Percentiles rank a stretch among this genome's conserved stretches.
Conservation (phyloP, 352 stramenopile species). For the Globisporangium cylindrosporum region DNA sequence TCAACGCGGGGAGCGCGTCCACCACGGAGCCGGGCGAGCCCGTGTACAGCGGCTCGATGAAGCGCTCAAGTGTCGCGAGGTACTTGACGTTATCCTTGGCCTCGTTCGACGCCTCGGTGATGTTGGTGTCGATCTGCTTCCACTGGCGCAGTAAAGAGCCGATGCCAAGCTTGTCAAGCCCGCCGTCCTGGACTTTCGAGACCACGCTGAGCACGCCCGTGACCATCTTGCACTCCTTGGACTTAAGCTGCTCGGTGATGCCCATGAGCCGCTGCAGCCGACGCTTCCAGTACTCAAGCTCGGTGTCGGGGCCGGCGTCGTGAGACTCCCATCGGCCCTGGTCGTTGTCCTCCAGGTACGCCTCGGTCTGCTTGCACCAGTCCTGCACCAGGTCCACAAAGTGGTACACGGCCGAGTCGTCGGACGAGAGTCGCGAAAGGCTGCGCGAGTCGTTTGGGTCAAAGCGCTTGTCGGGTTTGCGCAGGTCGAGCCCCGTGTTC, state of each 20-base stretch:
- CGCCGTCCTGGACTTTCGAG: constrained; percentile 72
- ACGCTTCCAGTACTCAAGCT: constrained; percentile 88
- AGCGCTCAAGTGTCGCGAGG: constrained; percentile 76
- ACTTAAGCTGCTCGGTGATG: constrained; percentile 89
- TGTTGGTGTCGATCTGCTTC: constrained; percentile 89
- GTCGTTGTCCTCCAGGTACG: constrained; percentile 85
- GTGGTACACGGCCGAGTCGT: constrained; percentile 71
- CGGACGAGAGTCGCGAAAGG: constrained; percentile 62
- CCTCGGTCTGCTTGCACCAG: constrained; percentile 87
- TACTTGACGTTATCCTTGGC: constrained; percentile 89
- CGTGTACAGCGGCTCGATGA: constrained; percentile 83
- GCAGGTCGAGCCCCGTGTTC: constrained; percentile 83
- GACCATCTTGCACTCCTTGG: constrained; percentile 87
- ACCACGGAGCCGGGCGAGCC: constrained; percentile 57
- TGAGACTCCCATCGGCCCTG: constrained; percentile 77
- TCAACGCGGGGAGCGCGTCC: constrained; percentile 77
- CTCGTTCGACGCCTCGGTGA: constrained; percentile 81
- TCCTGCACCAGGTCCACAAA: constrained; percentile 88
- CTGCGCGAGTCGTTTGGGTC: constrained; percentile 65
- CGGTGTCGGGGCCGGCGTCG: constrained; percentile 74
- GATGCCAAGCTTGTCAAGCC: constrained; percentile 64
- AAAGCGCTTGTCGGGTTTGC: constrained; percentile 83
- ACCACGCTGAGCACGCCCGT: constrained; percentile 79
- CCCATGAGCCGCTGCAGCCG: constrained; percentile 79
- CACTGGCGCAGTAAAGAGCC: constrained; percentile 63